Conservation (phyloP, 2,329 filamentous ascomycete species). For the Pseudogymnoascus sp. region DNA sequence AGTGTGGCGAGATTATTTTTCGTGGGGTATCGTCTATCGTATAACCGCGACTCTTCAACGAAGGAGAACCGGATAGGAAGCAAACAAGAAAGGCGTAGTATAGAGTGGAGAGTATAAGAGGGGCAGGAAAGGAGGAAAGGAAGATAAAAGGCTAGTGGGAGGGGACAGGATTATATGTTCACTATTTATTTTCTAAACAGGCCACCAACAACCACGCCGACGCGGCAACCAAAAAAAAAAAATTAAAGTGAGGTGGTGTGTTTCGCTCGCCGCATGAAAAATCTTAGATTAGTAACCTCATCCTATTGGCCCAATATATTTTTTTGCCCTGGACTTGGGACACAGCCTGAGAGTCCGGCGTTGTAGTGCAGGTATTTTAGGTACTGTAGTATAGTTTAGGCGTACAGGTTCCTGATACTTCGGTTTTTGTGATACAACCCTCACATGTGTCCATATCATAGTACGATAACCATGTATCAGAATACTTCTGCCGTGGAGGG, state of each 20-base stretch:
- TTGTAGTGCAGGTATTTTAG: background rate
- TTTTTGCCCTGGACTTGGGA: background rate
- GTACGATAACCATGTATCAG: background rate
- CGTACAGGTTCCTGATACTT: background rate
- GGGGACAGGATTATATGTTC: conserved; percentile 5
- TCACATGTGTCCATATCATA: background rate
- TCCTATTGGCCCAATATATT: background rate
- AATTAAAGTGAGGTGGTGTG: background rate
- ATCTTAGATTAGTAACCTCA: conserved; percentile 7
- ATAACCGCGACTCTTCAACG: background rate
- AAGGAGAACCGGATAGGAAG: background rate
- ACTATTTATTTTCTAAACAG: background rate
- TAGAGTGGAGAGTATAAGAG: background rate
- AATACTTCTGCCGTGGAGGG: background rate
- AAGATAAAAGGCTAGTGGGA: conserved; percentile 6
- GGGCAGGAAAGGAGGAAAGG: background rate
- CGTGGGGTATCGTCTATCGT: background rate
- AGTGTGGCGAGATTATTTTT: background rate
- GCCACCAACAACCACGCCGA: background rate
- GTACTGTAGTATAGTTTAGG: background rate
- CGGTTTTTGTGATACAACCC: background rate
- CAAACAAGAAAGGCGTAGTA: background rate
- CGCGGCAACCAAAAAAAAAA: background rate
- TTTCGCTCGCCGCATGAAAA: conserved; percentile 5
- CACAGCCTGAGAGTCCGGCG: background rate